Base-by-base conservation (phyloP, 257 asterid genomes). In the Capsicum pubescens region DNA sequence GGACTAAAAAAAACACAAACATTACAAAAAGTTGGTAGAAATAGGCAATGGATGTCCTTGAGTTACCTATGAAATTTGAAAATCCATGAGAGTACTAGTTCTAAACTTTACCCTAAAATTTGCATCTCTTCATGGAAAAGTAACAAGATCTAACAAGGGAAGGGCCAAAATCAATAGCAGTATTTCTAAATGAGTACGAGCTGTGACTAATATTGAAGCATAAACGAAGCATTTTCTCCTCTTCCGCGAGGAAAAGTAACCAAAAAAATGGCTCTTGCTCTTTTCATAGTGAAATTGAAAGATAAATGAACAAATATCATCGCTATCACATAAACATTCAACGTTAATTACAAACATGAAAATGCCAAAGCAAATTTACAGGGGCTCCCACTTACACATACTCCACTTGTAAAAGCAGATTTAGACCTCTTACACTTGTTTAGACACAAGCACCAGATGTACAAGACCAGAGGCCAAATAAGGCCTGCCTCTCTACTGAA, bases 361-460 rank as follows among this genome's bases (percentile, higher is more conserved):
- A 77, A 77, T 32, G 63, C 32, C 82, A 77, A 54, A 77, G 60
- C 82, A 54, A 77, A 77, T 77, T 67, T 54, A 52, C 63, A 76
- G 46, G 26, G 42, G 50, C 74, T 35, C 50, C 74, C 3, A 6
- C 44, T 67, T 14, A 67, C 21, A 67, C 78, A 70, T 42, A 42
- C 78, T 42, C 55, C 77, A 68, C 44, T 36, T 39, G 77, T 36
- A 68, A 68, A 15, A 36, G 26, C 26, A 36, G 54, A 68, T 68
- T 42, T 69, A 70, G 15, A 42, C 78, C 56, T 70, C 48, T 39
- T 50, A 10, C n/a, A 74, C 44, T 74, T 11, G 19, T 35, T 54
- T 52, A 50, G 63, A 76, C 16, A 71, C 16, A 77, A 54, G 11
- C 82, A 77, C 50, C 82, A 32, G 26, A 77, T 77, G 82, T 77